A percentile compares a stretch with the other conserved stretches of the same genome.
These are phyloP conservation scores for Phytophthora cryptogea DNA, from an alignment of 352 stramenopile species.

Conservation along the genomic window DNA sequence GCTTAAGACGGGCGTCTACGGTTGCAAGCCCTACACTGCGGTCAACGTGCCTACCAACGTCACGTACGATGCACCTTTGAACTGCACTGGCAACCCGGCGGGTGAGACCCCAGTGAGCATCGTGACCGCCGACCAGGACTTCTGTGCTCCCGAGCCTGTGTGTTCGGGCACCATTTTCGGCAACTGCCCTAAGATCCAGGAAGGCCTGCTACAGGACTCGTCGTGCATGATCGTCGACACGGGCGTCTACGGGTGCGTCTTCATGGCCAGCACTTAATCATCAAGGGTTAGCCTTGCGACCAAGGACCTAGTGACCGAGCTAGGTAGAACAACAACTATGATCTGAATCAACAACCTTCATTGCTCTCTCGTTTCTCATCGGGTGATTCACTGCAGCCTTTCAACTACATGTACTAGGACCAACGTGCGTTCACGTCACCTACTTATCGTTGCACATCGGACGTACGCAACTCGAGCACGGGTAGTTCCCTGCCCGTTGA, in stretches of 20 bases:
- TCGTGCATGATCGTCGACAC: slow-evolving; percentile 36
- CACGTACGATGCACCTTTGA: slow-evolving; percentile 27
- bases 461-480: slow-evolving; percentile 25
- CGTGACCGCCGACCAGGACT: slow-evolving; percentile 13
- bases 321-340: slow-evolving; percentile 13
- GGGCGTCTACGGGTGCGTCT: slow-evolving; percentile 44
- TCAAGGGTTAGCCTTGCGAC: not conserved
- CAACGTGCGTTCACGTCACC: not conserved
- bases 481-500: slow-evolving; percentile 23
- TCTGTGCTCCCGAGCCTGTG: slow-evolving; percentile 33
- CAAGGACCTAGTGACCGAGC: slow-evolving; percentile 1
- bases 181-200: slow-evolving; percentile 40
- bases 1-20: slow-evolving; percentile 47
- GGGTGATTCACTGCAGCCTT: no score
- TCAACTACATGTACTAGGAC: not conserved
- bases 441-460: slow-evolving; percentile 22
- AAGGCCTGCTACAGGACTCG: slow-evolving; percentile 31
- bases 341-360: slow-evolving; percentile 10
- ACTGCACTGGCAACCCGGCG: slow-evolving; percentile 36
- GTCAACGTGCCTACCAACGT: slow-evolving; percentile 28
- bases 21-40: slow-evolving; percentile 43
- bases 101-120: slow-evolving; percentile 37
- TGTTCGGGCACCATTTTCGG: slow-evolving; percentile 38
- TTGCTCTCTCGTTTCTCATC: not conserved
- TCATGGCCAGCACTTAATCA: slow-evolving; percentile 33